Evolutionary conservation across 331 rosid genomes (phyloP).

Genomic region (Quercus tomentella): DNA sequence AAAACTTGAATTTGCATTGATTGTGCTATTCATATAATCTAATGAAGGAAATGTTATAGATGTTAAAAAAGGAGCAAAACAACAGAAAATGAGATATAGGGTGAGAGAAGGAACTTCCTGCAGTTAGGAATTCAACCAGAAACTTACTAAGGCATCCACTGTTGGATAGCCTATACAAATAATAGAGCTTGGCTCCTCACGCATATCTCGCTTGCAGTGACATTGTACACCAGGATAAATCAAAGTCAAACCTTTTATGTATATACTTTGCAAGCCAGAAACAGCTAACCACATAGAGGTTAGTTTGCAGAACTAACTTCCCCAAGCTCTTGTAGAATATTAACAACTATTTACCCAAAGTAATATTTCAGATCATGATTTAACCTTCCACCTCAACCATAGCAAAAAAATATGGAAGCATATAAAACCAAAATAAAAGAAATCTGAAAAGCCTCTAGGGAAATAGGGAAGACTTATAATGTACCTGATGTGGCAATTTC

Average conservation of each 20-base stretch:
- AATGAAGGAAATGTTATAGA: neutral
- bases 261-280: neutral
- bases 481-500: slow-evolving; percentile 69
- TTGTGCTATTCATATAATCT: neutral
- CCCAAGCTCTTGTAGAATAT: neutral
- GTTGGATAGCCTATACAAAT: neutral
- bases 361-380: neutral
- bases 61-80: neutral
- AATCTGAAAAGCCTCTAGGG: neutral
- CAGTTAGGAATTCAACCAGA: neutral
- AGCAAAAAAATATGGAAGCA: slow-evolving; percentile 8
- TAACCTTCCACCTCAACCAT: slow-evolving; percentile 4
- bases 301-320: neutral
- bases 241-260: neutral
- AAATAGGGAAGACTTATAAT: slow-evolving; percentile 14
- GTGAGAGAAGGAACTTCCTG: neutral
- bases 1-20: neutral
- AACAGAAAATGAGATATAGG: neutral
- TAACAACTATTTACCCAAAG: slow-evolving; percentile 1
- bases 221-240: neutral
- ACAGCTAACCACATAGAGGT: neutral
- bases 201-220: neutral
- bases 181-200: neutral
- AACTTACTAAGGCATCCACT: slow-evolving; percentile 4
- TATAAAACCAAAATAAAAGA: slow-evolving; percentile 15